Evolutionary conservation across 257 asterid genomes (phyloP).

Genomic region (Nicotiana tomentosiformis): DNA sequence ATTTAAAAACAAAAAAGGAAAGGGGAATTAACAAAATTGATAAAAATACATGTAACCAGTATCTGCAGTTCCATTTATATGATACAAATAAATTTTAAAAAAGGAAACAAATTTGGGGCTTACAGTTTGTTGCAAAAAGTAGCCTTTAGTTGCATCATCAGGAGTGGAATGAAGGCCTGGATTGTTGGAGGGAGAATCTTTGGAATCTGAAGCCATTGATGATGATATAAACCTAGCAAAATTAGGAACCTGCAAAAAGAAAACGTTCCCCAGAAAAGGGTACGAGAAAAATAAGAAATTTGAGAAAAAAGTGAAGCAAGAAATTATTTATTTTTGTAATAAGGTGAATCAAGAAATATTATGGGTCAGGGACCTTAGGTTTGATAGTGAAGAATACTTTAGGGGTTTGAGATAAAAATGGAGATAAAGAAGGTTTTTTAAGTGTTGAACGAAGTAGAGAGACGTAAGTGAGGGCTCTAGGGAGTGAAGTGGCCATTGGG

Average conservation of each 20-base stretch:
- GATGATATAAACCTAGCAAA: constrained; percentile 34
- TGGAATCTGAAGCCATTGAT: constrained; percentile 48
- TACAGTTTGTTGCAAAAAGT: constrained; percentile 87
- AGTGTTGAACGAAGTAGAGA: constrained; percentile 27
- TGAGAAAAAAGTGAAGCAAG: not conserved
- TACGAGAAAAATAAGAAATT: not conserved
- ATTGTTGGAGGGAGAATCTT: constrained; percentile 69
- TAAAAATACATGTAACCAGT: not conserved
- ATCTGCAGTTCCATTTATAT: not conserved
- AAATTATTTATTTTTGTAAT: not conserved
- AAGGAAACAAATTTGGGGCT: constrained; percentile 13
- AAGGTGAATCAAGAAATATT: not conserved
- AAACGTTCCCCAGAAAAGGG: not conserved
- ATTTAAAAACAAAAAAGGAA: not conserved
- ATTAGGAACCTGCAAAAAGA: constrained; percentile 33
- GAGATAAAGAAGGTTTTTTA: constrained; percentile 13
- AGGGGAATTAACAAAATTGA: not conserved
- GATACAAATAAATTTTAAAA: not conserved
- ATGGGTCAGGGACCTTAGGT: constrained; percentile 33
- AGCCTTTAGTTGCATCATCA: constrained; percentile 79
- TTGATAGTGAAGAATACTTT: constrained; percentile 15
- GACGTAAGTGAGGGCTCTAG: constrained; percentile 15
- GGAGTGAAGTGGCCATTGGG: constrained; percentile 30
- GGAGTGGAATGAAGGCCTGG: constrained; percentile 63
- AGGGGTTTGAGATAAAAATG: constrained; percentile 16